These are phyloP conservation scores for Flaveria sonorensis DNA, from an alignment of 129 eudicot species.

Conservation along the genomic window DNA sequence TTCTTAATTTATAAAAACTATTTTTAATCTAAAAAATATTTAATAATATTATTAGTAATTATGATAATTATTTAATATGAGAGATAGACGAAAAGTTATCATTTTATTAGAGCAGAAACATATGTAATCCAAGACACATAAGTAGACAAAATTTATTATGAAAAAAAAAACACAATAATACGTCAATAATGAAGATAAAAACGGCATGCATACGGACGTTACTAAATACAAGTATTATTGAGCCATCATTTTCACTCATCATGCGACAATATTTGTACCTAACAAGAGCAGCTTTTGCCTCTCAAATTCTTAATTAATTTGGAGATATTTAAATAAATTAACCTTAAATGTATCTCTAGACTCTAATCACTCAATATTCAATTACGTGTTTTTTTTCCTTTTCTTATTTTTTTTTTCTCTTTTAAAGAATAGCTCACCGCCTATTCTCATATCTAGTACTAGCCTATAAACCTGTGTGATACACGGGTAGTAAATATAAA, in stretches of 20 bases:
- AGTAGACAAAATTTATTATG: background rate
- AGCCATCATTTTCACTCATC: slow-evolving; percentile 33
- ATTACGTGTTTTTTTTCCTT: background rate
- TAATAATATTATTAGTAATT: no score
- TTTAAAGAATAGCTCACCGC: background rate
- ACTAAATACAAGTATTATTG: slow-evolving; percentile 31
- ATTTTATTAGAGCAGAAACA: no score
- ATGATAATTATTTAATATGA: no score
- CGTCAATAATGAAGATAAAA: slow-evolving; percentile 10
- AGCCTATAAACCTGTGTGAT: no score
- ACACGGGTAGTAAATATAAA: no score
- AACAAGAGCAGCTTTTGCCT: slow-evolving; percentile 28
- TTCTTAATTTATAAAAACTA: no score
- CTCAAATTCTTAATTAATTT: slow-evolving; percentile 5
- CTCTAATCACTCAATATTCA: background rate
- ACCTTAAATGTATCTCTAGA: background rate
- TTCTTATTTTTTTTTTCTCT: background rate
- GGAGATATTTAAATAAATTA: background rate
- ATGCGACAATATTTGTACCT: slow-evolving; percentile 15
- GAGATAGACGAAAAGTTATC: no score
- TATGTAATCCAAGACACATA: no score
- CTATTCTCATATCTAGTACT: no score
- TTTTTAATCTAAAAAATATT: no score
- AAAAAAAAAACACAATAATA: slow-evolving; percentile 27
- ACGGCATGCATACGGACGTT: slow-evolving; percentile 15